Base-by-base conservation (phyloP, 805 yeast species). In the Pichia eremophila region DNA sequence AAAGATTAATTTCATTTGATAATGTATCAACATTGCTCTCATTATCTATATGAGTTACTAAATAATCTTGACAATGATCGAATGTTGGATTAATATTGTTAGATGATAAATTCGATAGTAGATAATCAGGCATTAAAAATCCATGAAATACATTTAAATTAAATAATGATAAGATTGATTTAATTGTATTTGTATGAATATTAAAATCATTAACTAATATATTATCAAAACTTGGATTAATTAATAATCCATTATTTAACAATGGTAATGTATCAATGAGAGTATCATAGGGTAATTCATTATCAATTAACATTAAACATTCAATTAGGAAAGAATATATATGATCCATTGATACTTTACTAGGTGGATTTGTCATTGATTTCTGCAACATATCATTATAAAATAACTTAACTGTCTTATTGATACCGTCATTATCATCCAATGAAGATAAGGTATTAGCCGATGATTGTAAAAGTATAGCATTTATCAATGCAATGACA, bases 401-500 rank as follows among this genome's bases (percentile, higher is more conserved):
- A 15, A 34, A 34, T 2, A 14, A 8, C 7, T 15, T 9, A 9
- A 34, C 14, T 7, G 17, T 34, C 3, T 34, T 14, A 14, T 10
- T 15, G 17, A 34, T 22, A 4, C n/a, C n/a, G n/a, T 22, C 25
- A 22, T 22, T 22, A 22, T 22, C 25, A 22, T 22, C 25, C 25
- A 22, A 22, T 22, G 25, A 22, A 22, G 25, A 22, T 22, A 22
- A 22, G 25, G 25, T 22, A 22, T 22, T 22, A 22, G 4, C 25
- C 25, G 25, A 22, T 29, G 32, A 29, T 29, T 14, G 17, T 7
- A 34, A 15, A 15, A 34, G 17, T 14, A 90, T 61, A 0, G 87
- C 75, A 60, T 90, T 90, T 43, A 79, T 73, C 39, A 90, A 65
- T 0, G 96, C 90, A 14, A 90, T 73, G 37, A 90, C 63, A 2